Base-by-base conservation (phyloP, 371 early-diverging fungal genomes). In the Lichtheimia ornata region DNA sequence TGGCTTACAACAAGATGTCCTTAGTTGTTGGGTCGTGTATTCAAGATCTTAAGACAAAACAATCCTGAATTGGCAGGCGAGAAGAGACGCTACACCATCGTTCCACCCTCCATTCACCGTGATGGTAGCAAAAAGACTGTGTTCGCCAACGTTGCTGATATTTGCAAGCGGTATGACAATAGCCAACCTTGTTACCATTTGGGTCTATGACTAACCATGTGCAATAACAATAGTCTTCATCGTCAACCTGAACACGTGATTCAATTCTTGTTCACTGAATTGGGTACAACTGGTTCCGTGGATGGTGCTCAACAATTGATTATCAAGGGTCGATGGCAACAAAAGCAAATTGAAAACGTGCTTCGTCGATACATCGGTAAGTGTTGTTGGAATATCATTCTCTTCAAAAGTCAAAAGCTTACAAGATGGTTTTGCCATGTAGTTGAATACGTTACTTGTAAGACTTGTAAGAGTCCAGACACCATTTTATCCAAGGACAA, bases 371-470 rank as follows among this genome's bases (percentile, higher is more conserved):
- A 99, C 75, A 99, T 99, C 77, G 88, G 88, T 88, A 79, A 44
- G 75, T 50, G 2, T 1, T 17, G 47, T 20, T 47, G 20, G 3
- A 9, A 9, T 47, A 47, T 17, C 47, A 47, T n/a, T 14, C 25
- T 45, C 2, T 3, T 18, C 2, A 2, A 47, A 47, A 17, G 47
- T 20, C 45, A 44, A 44, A n/a, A 6, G 4, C 45, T 44, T 4
- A 44, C 18, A n/a, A n/a, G 45, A 27, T 44, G 18, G 2, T 3
- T 44, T 44, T 3, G 25, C n/a, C n/a, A n/a, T 61, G 2, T 58
- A 88, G 94, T 93, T 58, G 98, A 99, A 77, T 99, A 99, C 68
- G 99, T 99, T 24, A 92, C 97, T 3, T 99, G 99, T 87, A 98
- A 97, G 84, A 96, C 97, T 40, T 99, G 99, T 89, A 97, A 96